phyloP scores from a whole-genome alignment of 768 basidiomycete genomes.

The Termitomyces titanicus region DNA sequence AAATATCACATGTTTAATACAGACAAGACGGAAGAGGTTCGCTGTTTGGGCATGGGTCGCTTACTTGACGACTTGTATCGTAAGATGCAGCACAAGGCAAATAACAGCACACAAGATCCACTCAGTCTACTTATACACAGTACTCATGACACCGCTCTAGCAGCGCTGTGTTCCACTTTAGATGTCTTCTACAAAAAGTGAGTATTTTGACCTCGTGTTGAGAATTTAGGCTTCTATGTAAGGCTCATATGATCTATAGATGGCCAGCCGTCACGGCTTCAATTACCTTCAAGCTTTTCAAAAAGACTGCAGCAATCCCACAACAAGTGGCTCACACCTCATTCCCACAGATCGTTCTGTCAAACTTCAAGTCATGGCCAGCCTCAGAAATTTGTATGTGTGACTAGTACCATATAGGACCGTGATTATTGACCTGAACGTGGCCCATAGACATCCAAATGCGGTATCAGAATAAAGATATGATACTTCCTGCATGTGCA shows the following conservation, averaged over 20 bases:
- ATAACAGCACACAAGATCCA: conserved; percentile 40
- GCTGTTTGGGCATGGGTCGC: conserved; percentile 73
- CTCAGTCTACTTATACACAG: conserved; percentile 65
- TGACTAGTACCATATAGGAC: not conserved
- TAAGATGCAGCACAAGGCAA: conserved; percentile 59
- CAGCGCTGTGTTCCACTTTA: conserved; percentile 58
- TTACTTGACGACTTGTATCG: conserved; percentile 60
- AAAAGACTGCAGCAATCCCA: conserved; percentile 18
- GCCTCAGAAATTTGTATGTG: conserved; percentile 44
- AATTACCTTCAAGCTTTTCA: conserved; percentile 74
- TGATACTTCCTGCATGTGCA: conserved; percentile 63
- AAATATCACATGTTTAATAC: not conserved
- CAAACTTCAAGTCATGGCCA: conserved; percentile 27
- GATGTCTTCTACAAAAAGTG: conserved; percentile 73
- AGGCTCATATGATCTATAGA: conserved; percentile 25
- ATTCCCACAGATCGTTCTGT: conserved; percentile 38
- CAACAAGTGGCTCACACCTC: conserved; percentile 12
- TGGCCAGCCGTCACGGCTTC: conserved; percentile 78
- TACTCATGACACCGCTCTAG: conserved; percentile 72
- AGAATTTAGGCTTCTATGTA: not conserved
- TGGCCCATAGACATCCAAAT: conserved; percentile 55
- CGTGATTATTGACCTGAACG: not conserved
- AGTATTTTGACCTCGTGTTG: conserved; percentile 11
- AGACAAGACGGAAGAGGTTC: conserved; percentile 76
- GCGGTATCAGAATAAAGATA: conserved; percentile 68